A percentile compares a stretch with the other conserved stretches of the same genome.
Evolutionary conservation across 495 filamentous ascomycete species (phyloP).

Genomic region (Xylaria intraflava): DNA sequence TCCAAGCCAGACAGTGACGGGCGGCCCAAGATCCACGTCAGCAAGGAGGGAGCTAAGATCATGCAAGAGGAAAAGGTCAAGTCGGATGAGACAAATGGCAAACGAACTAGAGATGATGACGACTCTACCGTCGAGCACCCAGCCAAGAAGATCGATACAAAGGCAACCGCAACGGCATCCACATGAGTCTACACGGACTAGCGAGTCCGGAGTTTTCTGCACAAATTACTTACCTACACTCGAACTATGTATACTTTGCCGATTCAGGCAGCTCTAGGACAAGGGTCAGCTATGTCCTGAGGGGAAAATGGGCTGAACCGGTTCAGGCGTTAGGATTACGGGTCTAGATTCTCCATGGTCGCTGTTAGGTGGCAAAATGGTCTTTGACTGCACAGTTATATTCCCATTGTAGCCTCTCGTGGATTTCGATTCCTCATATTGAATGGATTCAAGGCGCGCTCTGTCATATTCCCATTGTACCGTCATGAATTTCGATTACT

Average conservation of each 20-base stretch:
- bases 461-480: no score
- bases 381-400: not conserved
- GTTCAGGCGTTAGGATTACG: constrained; percentile 2
- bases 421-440: not conserved
- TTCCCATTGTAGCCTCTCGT: not conserved
- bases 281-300: not conserved
- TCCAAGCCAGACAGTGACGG: constrained; percentile 21
- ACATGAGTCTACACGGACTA: constrained; percentile 6
- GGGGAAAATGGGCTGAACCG: constrained; percentile 12
- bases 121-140: constrained; percentile 25
- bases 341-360: not conserved
- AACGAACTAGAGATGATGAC: constrained; percentile 41
- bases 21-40: constrained; percentile 26
- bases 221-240: not conserved
- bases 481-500: no score
- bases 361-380: not conserved
- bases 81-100: constrained; percentile 26
- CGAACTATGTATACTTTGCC: constrained; percentile 1
- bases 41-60: constrained; percentile 27
- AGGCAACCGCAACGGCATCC: constrained; percentile 23
- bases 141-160: constrained; percentile 47
- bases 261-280: not conserved
- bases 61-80: constrained; percentile 15
- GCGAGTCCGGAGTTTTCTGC: not conserved
- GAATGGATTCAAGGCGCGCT: not conserved